Percentiles rank a stretch among this genome's conserved stretches.
phyloP scores from a whole-genome alignment of 139 green algal genomes.

The Coelastrella sp. region DNA sequence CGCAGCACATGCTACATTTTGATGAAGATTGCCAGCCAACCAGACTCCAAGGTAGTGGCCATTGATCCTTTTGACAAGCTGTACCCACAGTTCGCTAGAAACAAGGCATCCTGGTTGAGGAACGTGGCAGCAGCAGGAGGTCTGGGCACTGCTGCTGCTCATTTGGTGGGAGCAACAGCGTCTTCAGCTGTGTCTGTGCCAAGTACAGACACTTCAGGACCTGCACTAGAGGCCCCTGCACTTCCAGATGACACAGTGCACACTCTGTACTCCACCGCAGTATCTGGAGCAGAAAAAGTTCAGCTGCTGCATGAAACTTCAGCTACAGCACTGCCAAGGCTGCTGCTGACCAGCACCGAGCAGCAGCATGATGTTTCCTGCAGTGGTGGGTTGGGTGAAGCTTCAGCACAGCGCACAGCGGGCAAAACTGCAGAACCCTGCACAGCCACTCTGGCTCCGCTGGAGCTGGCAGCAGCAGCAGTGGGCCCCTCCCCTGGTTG shows the following conservation, averaged over 20 bases:
- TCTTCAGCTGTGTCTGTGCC: not conserved
- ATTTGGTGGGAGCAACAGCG: not conserved
- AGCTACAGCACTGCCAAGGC: slow-evolving; percentile 1
- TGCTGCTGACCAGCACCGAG: not conserved
- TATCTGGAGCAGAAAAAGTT: not conserved
- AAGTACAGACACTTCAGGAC: not conserved
- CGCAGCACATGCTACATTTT: slow-evolving; percentile 19
- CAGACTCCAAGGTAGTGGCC: not conserved
- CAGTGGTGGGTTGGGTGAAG: no score
- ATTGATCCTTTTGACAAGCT: not conserved
- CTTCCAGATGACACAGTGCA: not conserved
- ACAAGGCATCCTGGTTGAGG: not conserved
- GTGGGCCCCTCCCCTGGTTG: not conserved
- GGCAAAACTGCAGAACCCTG: not conserved
- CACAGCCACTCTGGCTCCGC: not conserved
- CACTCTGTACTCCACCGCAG: not conserved
- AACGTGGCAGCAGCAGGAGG: not conserved
- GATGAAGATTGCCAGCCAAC: not conserved
- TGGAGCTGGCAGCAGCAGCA: not conserved
- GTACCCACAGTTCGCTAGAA: not conserved
- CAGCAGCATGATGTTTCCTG: not conserved
- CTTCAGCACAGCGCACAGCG: no score
- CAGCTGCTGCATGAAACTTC: slow-evolving; percentile 27
- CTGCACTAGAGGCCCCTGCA: not conserved
- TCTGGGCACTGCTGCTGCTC: not conserved